Evolutionary conservation across 768 basidiomycete genomes (phyloP).

Genomic region (Neoboletus subvelutipes): DNA sequence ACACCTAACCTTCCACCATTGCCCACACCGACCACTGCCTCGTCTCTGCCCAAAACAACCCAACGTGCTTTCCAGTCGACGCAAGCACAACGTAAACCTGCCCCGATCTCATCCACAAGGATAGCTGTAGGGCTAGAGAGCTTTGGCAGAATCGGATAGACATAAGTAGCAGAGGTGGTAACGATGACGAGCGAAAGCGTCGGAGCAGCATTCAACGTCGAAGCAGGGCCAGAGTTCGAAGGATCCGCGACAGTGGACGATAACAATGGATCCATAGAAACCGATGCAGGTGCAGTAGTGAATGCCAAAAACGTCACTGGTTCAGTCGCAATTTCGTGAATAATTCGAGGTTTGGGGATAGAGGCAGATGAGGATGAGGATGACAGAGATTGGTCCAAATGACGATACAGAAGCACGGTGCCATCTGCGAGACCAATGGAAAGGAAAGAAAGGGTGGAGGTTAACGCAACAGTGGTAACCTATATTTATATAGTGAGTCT

Average conservation of each 20-base stretch:
- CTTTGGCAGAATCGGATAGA: constrained; percentile 71
- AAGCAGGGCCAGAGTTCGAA: constrained; percentile 9
- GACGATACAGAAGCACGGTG: constrained; percentile 86
- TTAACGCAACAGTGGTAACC: constrained; percentile 80
- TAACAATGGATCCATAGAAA: constrained; percentile 23
- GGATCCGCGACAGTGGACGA: constrained; percentile 18
- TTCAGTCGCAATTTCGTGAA: constrained; percentile 83
- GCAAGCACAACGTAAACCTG: constrained; percentile 77
- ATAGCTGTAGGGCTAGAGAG: constrained; percentile 64
- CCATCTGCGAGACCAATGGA: constrained; percentile 95
- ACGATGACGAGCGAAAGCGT: constrained; percentile 75
- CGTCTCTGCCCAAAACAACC: constrained; percentile 85
- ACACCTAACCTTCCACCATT: constrained; percentile 80
- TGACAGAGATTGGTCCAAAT: constrained; percentile 86
- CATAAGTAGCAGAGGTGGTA: constrained; percentile 81
- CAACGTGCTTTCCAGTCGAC: constrained; percentile 73
- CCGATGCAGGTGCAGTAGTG: constrained; percentile 38
- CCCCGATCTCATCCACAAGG: constrained; percentile 85
- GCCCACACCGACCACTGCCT: constrained; percentile 86
- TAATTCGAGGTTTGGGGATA: constrained; percentile 80
- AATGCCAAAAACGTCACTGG: constrained; percentile 94
- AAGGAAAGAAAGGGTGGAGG: constrained; percentile 75
- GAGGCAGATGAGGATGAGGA: constrained; percentile 63
- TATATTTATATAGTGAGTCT: constrained; percentile 24
- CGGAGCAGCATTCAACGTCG: constrained; percentile 28